These are phyloP conservation scores for Xylaria palmicola DNA, from an alignment of 495 filamentous ascomycete genomes.

Conservation along the genomic window DNA sequence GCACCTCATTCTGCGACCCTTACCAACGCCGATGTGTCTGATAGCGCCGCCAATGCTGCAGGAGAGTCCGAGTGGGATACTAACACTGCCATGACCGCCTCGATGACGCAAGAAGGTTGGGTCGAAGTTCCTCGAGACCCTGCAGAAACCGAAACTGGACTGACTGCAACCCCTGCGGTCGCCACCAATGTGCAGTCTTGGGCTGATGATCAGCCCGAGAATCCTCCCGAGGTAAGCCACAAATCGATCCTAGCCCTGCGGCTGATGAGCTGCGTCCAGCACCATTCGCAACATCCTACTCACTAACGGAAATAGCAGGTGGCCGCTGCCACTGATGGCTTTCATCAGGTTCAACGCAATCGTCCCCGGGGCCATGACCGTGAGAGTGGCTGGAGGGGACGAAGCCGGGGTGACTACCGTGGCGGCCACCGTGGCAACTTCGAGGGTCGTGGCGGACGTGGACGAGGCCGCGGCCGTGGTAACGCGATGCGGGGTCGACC, in stretches of 20 bases:
- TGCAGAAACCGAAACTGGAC: constrained; percentile 69
- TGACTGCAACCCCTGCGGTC: constrained; percentile 59
- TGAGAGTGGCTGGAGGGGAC: constrained; percentile 49
- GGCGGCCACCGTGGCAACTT: constrained; percentile 55
- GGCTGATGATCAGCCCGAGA: constrained; percentile 64
- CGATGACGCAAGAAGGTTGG: constrained; percentile 64
- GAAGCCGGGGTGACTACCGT: constrained; percentile 56
- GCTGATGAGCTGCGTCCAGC: neutral
- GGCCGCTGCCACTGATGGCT: constrained; percentile 57
- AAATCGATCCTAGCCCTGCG: neutral
- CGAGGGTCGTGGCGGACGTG: constrained; percentile 45
- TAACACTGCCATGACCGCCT: constrained; percentile 49
- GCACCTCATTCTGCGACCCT: constrained; percentile 37
- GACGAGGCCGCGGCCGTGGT: constrained; percentile 47
- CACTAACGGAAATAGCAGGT: constrained; percentile 23
- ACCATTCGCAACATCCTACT: constrained; percentile 6
- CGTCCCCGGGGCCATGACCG: constrained; percentile 49
- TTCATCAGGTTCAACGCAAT: constrained; percentile 67
- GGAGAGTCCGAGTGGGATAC: constrained; percentile 69
- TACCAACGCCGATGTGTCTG: constrained; percentile 56
- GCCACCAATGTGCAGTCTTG: constrained; percentile 57
- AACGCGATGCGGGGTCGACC: constrained; percentile 27
- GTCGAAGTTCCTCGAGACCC: constrained; percentile 68
- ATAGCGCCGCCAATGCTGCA: constrained; percentile 64
- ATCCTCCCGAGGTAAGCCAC: constrained; percentile 36